These are phyloP conservation scores for Colletotrichum sp. DNA, from an alignment of 2,329 filamentous ascomycete genomes.

Conservation along the genomic window DNA sequence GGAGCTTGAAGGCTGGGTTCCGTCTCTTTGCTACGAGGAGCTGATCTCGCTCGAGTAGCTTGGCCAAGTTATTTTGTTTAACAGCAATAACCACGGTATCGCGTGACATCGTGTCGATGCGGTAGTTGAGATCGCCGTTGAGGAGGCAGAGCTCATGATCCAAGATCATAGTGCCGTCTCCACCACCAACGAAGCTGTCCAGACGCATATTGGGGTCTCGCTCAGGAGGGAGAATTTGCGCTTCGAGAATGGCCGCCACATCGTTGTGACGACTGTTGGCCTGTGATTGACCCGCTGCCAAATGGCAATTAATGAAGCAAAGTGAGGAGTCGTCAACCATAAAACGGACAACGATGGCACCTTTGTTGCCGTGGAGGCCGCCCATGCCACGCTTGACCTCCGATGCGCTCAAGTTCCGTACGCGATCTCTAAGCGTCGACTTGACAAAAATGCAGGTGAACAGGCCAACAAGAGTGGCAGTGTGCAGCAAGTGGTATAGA, in stretches of 20 bases:
- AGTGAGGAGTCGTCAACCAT: conserved; percentile 91
- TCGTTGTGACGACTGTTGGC: conserved; percentile 93
- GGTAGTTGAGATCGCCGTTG: conserved; percentile 97
- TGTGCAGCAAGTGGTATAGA: conserved; percentile 85
- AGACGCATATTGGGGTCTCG: conserved; percentile 69
- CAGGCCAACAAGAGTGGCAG: conserved; percentile 86
- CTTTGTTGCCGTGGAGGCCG: conserved; percentile 95
- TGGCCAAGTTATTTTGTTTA: conserved; percentile 78
- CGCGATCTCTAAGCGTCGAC: conserved; percentile 74
- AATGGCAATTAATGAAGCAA: conserved; percentile 96
- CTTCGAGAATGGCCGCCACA: conserved; percentile 86
- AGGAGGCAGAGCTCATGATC: conserved; percentile 98
- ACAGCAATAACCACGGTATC: conserved; percentile 90
- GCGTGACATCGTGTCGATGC: conserved; percentile 95
- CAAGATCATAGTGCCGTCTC: conserved; percentile 91
- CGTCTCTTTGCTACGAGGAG: conserved; percentile 86
- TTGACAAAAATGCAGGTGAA: conserved; percentile 98
- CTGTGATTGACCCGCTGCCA: conserved; percentile 91
- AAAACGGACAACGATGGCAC: conserved; percentile 90
- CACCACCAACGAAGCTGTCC: conserved; percentile 87
- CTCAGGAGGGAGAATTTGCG: conserved; percentile 74
- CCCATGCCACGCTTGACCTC: conserved; percentile 97
- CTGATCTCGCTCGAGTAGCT: conserved; percentile 92
- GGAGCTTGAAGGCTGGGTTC: conserved; percentile 87
- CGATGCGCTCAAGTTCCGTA: conserved; percentile 77